Evolutionary conservation across 78 protist species (phyloP), one percentile per base, ranked within the genome.

Genomic region (Dictyostelium firmibasis): DNA sequence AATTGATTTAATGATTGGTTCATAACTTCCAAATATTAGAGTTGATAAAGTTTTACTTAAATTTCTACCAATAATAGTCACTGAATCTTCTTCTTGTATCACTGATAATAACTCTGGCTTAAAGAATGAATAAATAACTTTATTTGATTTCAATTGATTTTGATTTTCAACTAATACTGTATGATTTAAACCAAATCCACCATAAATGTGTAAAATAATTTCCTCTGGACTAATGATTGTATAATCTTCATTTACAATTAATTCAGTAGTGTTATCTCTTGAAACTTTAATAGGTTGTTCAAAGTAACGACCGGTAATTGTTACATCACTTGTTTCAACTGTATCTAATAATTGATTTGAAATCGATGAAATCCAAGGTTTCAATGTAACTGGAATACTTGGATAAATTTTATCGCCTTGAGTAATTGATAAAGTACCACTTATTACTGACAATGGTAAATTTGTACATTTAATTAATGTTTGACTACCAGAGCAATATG

Each of bases 281-380:
- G 1, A 29, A 27, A 75, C 81, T 20, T 0, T 33, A 8, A 36
- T 75, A 43, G 50, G 20, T 38, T 33, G 43, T 31, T 82, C 86
- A 82, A 82, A 82, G 11, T 44, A 82, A 29, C 86, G 29, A 44
- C 86, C 86, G 0, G 44, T 57, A 3, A 82, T 57, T 11, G 75
- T 82, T 7, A 57, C n/a, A 2, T 13, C n/a, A 4, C 27, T 31
- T 16, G 29, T 16, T 44, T 33, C n/a, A 4, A 33, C 4, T 3
- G 86, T 82, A n/a, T 82, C 35, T 13, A 82, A 44, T 23, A 35
- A 16, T 16, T 14, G 23, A 11, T 18, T 69, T 57, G 47, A 29
- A 18, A 82, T 50, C 8, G 31, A 4, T 16, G 31, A n/a, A 16
- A 82, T 57, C 64, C 25, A 82, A 33, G 86, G 86, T 35, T 5